Evolutionary conservation across 805 yeast species (phyloP), one percentile per base, ranked within the genome.

Genomic region (Zygoascus bituminiphila): DNA sequence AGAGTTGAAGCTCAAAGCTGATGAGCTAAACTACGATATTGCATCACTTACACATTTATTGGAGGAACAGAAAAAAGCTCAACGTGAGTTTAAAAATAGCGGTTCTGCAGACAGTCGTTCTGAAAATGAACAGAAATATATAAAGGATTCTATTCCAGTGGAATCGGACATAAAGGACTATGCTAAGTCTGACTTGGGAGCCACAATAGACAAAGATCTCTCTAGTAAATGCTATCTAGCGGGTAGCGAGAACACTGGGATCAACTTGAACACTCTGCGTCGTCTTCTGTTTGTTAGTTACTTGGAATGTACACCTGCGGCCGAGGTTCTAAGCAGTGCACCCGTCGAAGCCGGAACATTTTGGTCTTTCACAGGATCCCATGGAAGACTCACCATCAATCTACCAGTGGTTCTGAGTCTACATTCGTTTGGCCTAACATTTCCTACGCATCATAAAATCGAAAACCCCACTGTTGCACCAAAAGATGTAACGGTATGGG

Each of bases 311-410:
- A 29, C 33, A 6, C 33, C 33, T 4, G 15, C 33, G 4, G 33
- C 10, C 4, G 33, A 29, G 33, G 33, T 29, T 6, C 9, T 29
- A 15, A 29, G 33, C 9, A 29, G 33, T 29, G 33, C 33, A 12
- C 33, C 33, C n/a, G 33, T 6, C 15, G 33, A 29, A 29, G 33
- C 33, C 7, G 67, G 64, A 1, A 49, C 49, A 23, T 64, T 68
- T 53, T 64, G 68, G 68, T 62, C 67, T 19, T 60, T 64, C 44
- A 46, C 53, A 6, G 68, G 68, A 2, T 38, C 47, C 8, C 22
- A 44, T 8, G 68, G 68, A 12, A 46, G 35, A 2, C 50, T 64
- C 20, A 66, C 60, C 0, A 50, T 64, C 25, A 38, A 44, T 14
- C 50, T 64, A 23, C 55, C 63, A 0, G 51, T 52, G 15, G 46